These are phyloP conservation scores for Bruguiera parviflora DNA, from an alignment of 345 rosid genomes.

Conservation along the genomic window DNA sequence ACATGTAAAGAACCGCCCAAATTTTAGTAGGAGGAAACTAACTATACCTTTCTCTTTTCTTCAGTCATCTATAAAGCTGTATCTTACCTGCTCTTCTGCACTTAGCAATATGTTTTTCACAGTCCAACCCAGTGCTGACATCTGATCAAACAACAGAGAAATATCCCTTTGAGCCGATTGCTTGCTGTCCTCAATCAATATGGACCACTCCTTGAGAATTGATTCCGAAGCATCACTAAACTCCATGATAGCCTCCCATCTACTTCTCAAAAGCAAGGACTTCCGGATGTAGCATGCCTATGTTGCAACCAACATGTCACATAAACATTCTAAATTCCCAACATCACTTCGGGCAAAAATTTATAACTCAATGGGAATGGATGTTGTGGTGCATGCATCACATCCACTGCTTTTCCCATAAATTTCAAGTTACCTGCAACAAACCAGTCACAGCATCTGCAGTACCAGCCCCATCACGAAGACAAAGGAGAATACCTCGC, in stretches of 20 bases:
- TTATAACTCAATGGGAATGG: too few relatives aligned
- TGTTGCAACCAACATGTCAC: neutral
- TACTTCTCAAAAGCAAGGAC: conserved; percentile 30
- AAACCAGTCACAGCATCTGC: conserved; percentile 44
- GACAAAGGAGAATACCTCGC: conserved; percentile 50
- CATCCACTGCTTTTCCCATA: neutral
- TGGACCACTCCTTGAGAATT: conserved; percentile 36
- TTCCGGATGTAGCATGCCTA: conserved; percentile 57
- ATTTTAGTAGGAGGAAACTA: neutral
- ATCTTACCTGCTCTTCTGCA: conserved; percentile 54
- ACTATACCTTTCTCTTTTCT: neutral
- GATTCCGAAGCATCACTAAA: conserved; percentile 17
- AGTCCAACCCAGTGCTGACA: conserved; percentile 62
- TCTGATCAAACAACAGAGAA: conserved; percentile 39
- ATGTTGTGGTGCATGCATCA: neutral
- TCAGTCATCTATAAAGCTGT: conserved; percentile 56
- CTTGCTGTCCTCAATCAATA: conserved; percentile 43
- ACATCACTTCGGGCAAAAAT: neutral
- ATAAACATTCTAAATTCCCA: neutral
- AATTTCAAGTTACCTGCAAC: conserved; percentile 44
- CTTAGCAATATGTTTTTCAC: conserved; percentile 58
- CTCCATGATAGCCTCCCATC: conserved; percentile 29
- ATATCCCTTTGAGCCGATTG: conserved; percentile 26
- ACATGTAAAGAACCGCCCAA: conserved; percentile 7
- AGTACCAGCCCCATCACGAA: conserved; percentile 55